A percentile compares a stretch with the other conserved stretches of the same genome.
Conservation (phyloP, 148 eudicot genomes). For the Chenopodium berlandieri region DNA sequence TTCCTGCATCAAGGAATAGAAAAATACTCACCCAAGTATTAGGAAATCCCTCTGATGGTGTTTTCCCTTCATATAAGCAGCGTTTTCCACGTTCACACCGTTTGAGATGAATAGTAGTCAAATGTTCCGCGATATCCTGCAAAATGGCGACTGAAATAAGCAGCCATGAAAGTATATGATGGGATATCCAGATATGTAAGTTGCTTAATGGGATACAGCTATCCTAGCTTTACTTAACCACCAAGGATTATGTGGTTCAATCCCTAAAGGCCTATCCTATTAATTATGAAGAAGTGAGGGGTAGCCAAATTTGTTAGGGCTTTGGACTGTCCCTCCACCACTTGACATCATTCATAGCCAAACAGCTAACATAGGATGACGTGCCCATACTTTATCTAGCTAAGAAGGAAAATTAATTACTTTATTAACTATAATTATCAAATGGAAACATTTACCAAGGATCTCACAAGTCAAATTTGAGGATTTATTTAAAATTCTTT, state of each 20-base stretch:
- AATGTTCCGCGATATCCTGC: constrained; percentile 97
- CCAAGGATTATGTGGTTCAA: not conserved
- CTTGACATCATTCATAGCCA: not conserved
- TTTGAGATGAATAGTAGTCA: constrained; percentile 79
- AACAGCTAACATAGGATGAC: not conserved
- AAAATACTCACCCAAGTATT: constrained; percentile 68
- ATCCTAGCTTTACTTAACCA: not conserved
- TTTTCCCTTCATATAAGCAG: constrained; percentile 93
- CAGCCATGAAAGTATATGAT: constrained; percentile 3
- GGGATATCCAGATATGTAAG: not conserved
- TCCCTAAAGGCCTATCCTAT: not conserved
- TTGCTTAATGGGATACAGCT: not conserved
- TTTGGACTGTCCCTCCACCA: not conserved
- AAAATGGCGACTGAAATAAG: constrained; percentile 5
- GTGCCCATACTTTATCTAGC: not conserved
- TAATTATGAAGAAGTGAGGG: not conserved
- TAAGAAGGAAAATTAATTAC: not conserved
- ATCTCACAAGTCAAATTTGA: not conserved
- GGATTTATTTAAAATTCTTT: not conserved
- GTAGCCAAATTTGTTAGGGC: not conserved
- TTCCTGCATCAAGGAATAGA: not conserved
- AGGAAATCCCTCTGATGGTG: constrained; percentile 89
- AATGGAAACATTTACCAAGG: not conserved
- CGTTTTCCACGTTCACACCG: constrained; percentile 93
- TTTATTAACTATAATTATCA: not conserved